Conservation (phyloP, 1,284 basidiomycete species). For the Marasmius tenuissimus region DNA sequence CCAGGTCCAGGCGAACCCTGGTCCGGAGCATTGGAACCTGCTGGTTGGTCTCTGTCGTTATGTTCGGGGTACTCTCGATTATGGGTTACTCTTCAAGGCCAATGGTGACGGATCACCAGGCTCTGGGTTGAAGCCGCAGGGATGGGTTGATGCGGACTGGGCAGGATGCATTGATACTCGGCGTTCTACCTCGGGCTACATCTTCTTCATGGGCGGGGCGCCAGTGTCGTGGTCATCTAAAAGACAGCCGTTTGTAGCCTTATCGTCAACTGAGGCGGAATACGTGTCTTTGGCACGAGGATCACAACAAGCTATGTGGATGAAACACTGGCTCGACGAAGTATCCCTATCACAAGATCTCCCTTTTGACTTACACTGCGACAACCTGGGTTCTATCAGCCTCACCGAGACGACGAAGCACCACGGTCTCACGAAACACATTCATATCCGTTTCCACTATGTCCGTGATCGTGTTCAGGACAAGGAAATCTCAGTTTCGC, state of each 20-base stretch:
- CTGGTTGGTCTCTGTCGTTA: not conserved
- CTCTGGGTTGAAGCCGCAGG: slow-evolving; percentile 1
- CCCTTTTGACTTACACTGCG: not conserved
- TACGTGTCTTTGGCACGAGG: not conserved
- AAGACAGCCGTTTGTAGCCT: not conserved
- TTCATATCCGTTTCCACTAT: slow-evolving; percentile 3
- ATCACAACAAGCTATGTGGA: not conserved
- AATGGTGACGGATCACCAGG: not conserved
- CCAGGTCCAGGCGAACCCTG: slow-evolving; percentile 4
- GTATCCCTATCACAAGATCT: not conserved
- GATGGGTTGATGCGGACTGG: slow-evolving; percentile 12
- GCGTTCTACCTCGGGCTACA: slow-evolving; percentile 7
- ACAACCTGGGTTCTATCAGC: slow-evolving; percentile 10
- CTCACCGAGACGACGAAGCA: slow-evolving; percentile 6
- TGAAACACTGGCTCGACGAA: slow-evolving; percentile 1
- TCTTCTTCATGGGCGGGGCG: slow-evolving; percentile 11
- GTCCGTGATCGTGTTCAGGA: not conserved
- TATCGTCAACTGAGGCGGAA: not conserved
- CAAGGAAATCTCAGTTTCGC: not conserved
- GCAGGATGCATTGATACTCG: slow-evolving; percentile 6
- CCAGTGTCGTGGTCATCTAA: slow-evolving; percentile 16
- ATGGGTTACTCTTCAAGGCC: not conserved
- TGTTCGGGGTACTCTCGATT: not conserved
- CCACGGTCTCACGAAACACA: slow-evolving; percentile 3
- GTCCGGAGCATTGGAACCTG: not conserved